These are phyloP conservation scores for Rhodofomes roseus DNA, from an alignment of 1,284 basidiomycete genomes.

Conservation along the genomic window DNA sequence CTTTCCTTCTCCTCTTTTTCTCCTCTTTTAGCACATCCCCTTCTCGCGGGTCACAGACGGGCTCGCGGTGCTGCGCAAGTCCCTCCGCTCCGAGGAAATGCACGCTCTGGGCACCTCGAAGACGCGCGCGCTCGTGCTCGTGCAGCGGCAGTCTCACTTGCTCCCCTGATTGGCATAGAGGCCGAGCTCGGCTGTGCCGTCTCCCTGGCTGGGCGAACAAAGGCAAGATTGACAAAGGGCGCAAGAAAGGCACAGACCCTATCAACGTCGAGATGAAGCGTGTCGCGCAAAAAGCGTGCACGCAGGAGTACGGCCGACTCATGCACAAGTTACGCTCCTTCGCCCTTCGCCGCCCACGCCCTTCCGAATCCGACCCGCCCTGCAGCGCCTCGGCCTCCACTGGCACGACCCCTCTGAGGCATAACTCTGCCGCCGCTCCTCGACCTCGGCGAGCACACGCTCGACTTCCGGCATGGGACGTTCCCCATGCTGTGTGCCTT, in stretches of 20 bases:
- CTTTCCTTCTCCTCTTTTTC: too few relatives aligned
- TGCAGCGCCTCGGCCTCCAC: conserved; percentile 72
- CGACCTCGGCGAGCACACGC: conserved; percentile 62
- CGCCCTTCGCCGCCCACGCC: background rate
- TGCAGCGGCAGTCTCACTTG: conserved; percentile 68
- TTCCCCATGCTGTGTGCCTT: conserved; percentile 72
- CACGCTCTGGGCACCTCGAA: conserved; percentile 86
- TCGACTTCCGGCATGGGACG: conserved; percentile 85
- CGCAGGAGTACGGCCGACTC: conserved; percentile 55
- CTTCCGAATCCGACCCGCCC: background rate
- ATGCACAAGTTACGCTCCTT: conserved; percentile 60
- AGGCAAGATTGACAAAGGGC: conserved; percentile 63
- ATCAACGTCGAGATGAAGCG: conserved; percentile 57
- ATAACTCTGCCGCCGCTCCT: conserved; percentile 59
- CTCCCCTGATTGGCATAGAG: conserved; percentile 83
- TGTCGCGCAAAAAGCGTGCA: conserved; percentile 50
- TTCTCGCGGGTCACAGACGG: conserved; percentile 92
- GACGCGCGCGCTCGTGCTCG: conserved; percentile 81
- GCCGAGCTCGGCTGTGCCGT: conserved; percentile 51
- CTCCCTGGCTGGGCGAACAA: conserved; percentile 59
- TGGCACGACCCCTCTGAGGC: conserved; percentile 47
- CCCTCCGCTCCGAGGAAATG: conserved; percentile 86
- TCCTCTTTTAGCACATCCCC: conserved; percentile 88
- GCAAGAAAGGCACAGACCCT: conserved; percentile 46
- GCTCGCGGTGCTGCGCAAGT: conserved; percentile 90